phyloP scores from a whole-genome alignment of 1,284 basidiomycete species.

The Boletellus dicymbophilus region DNA sequence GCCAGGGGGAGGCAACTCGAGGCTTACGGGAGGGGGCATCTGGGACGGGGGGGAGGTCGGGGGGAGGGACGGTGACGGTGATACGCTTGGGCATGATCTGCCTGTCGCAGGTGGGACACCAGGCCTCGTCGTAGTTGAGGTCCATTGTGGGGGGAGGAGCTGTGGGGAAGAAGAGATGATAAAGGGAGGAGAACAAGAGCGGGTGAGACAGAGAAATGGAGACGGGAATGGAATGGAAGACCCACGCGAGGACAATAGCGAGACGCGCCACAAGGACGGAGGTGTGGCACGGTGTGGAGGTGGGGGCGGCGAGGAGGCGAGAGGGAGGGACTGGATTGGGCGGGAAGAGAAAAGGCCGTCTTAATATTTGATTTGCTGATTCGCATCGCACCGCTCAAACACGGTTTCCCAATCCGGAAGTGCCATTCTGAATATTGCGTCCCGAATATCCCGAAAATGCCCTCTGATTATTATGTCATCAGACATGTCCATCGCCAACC shows the following conservation, averaged over 20 bases:
- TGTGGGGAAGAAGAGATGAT: constrained; percentile 1
- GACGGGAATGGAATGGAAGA: constrained; percentile 16
- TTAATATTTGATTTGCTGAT: constrained; percentile 42
- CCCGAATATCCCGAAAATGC: constrained; percentile 30
- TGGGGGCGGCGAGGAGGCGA: constrained; percentile 9
- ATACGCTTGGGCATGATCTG: constrained; percentile 71
- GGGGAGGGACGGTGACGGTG: constrained; percentile 43
- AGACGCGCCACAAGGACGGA: constrained; percentile 5
- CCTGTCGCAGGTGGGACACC: constrained; percentile 74
- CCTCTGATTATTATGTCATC: constrained; percentile 26
- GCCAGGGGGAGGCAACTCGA: constrained; percentile 28
- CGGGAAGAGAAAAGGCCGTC: constrained; percentile 28
- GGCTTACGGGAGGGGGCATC: constrained; percentile 37
- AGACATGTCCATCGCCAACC: constrained; percentile 28
- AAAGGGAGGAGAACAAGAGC: constrained; percentile 13
- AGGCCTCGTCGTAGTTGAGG: constrained; percentile 61
- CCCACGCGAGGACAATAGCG: constrained; percentile 16
- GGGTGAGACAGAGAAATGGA: constrained; percentile 23
- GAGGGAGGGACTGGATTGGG: constrained; percentile 14
- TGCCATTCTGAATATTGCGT: constrained; percentile 17
- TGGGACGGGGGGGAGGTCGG: constrained; percentile 21
- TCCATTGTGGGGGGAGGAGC: constrained; percentile 28
- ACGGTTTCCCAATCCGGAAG: constrained; percentile 14
- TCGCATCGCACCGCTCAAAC: constrained; percentile 35
- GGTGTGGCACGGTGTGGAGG: neutral